Evolutionary conservation across 2,329 filamentous ascomycete genomes (phyloP).

Genomic region (Torrubiella hemipterigena): DNA sequence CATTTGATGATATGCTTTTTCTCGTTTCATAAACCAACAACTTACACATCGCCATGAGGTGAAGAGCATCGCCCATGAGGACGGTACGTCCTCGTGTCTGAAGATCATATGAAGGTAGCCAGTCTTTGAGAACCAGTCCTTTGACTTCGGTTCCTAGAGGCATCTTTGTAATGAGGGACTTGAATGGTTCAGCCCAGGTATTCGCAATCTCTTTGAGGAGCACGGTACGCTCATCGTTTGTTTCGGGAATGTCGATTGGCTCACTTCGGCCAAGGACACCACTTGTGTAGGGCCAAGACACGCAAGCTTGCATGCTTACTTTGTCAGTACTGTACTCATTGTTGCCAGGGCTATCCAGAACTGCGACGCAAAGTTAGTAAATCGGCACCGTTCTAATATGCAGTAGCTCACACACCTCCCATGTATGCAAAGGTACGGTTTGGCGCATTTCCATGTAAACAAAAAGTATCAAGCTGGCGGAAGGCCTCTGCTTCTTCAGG

Average conservation of each 20-base stretch:
- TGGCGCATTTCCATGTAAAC: constrained; percentile 42
- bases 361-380: constrained; percentile 12
- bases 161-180: constrained; percentile 25
- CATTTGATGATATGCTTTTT: background rate
- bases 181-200: constrained; percentile 38
- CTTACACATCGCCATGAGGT: constrained; percentile 50
- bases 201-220: constrained; percentile 30
- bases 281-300: constrained; percentile 35
- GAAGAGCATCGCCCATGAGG: constrained; percentile 41
- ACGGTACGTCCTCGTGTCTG: constrained; percentile 27
- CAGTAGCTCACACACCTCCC: constrained; percentile 32
- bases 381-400: too few species aligned
- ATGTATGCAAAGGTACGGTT: constrained; percentile 41
- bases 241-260: constrained; percentile 26
- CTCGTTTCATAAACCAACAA: constrained; percentile 6
- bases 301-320: constrained; percentile 35
- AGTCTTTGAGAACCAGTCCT: constrained; percentile 34
- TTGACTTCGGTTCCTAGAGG: constrained; percentile 28
- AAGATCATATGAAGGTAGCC: constrained; percentile 24
- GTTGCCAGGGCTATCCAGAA: constrained; percentile 36
- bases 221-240: constrained; percentile 22
- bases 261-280: constrained; percentile 19
- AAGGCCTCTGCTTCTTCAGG: constrained; percentile 28
- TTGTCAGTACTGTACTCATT: constrained; percentile 16
- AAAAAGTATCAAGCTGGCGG: constrained; percentile 36